Conservation (phyloP, 2,329 filamentous ascomycete genomes). For the Sporothrix schenckii region DNA sequence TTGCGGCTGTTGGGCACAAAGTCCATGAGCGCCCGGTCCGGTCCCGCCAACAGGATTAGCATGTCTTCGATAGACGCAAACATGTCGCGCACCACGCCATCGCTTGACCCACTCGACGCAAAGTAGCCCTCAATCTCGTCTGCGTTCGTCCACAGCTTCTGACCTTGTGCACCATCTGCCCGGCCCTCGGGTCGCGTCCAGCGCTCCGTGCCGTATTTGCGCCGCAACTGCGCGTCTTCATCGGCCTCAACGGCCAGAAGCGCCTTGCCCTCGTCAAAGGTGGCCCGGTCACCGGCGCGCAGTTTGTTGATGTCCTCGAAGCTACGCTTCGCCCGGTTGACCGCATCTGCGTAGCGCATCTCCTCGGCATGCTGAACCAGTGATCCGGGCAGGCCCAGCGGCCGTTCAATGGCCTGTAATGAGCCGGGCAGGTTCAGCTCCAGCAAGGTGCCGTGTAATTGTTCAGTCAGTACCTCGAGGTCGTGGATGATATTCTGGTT, state of each 20-base stretch:
- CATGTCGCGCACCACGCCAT: constrained; percentile 71
- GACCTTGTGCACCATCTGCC: constrained; percentile 67
- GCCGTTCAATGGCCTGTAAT: constrained; percentile 91
- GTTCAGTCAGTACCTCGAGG: constrained; percentile 77
- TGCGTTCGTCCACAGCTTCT: constrained; percentile 73
- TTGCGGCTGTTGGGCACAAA: constrained; percentile 85
- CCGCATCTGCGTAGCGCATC: constrained; percentile 84
- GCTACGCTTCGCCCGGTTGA: constrained; percentile 74
- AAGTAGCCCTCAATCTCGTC: constrained; percentile 87
- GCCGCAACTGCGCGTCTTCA: constrained; percentile 75
- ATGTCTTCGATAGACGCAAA: constrained; percentile 74
- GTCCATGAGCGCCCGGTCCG: constrained; percentile 79
- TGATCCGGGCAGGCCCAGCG: constrained; percentile 82
- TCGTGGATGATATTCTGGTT: constrained; percentile 85
- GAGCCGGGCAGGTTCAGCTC: constrained; percentile 89
- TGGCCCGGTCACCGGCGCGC: constrained; percentile 73
- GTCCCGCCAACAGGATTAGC: constrained; percentile 74
- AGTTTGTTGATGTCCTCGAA: constrained; percentile 90
- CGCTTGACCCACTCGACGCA: constrained; percentile 61
- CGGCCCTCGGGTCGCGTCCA: constrained; percentile 75
- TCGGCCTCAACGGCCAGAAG: constrained; percentile 77
- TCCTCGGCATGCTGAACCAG: constrained; percentile 91
- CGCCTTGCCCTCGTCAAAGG: constrained; percentile 82
- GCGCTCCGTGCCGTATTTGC: constrained; percentile 81
- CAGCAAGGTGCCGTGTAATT: constrained; percentile 76